These are phyloP conservation scores for Sclerotinia borealis DNA, from an alignment of 2,329 filamentous ascomycete genomes.

Conservation along the genomic window DNA sequence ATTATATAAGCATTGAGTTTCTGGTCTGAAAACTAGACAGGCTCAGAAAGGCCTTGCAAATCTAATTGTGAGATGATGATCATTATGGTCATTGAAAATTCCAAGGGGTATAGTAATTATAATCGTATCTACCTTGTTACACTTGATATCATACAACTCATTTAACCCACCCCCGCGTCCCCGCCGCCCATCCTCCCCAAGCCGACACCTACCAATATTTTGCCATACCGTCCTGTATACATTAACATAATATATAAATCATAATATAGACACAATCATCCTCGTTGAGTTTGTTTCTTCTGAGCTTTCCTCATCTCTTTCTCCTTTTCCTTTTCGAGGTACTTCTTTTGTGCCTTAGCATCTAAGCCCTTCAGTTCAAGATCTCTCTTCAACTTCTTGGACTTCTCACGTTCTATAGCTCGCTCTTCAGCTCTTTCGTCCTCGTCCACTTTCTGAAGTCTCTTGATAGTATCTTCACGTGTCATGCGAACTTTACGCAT, in stretches of 20 bases:
- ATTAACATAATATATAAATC: not conserved
- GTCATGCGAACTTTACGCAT: constrained; percentile 73
- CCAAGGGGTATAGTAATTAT: not conserved
- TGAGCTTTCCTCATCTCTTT: constrained; percentile 59
- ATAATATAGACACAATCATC: constrained; percentile 6
- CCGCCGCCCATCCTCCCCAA: not conserved
- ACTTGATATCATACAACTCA: constrained; percentile 6
- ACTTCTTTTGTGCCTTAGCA: constrained; percentile 81
- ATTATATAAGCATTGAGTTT: not conserved
- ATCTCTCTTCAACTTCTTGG: constrained; percentile 87
- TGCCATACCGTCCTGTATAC: constrained; percentile 7
- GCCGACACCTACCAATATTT: not conserved
- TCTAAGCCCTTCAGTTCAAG: constrained; percentile 69
- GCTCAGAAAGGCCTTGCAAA: too few relatives aligned
- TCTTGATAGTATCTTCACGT: constrained; percentile 73
- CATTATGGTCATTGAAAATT: not conserved
- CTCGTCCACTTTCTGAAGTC: constrained; percentile 73
- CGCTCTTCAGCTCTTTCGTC: constrained; percentile 77
- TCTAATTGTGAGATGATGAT: not conserved
- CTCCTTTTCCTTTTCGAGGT: constrained; percentile 72
- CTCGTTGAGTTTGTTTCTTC: constrained; percentile 54
- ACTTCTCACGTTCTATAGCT: constrained; percentile 61
- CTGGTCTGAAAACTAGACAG: too few relatives aligned
- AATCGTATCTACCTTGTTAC: not conserved
- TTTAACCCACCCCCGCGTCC: not conserved